Conservation (phyloP, 2,329 filamentous ascomycete species). For the Cercospora sojina region DNA sequence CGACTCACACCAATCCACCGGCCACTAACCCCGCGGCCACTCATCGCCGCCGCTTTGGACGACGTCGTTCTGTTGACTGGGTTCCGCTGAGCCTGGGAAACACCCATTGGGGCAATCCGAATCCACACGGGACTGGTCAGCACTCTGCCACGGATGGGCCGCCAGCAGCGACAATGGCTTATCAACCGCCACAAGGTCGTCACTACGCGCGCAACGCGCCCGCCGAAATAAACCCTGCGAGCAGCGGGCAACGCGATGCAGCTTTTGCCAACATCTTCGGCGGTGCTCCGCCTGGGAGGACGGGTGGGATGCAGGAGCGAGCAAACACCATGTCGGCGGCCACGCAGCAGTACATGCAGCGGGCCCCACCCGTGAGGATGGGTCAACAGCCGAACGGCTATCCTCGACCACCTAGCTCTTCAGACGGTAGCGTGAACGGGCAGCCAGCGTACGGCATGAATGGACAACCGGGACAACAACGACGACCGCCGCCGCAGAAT, state of each 20-base stretch:
- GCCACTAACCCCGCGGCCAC: background rate
- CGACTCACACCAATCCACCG: background rate
- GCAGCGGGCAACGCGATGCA: constrained; percentile 64
- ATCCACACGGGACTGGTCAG: constrained; percentile 2
- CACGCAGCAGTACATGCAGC: constrained; percentile 51
- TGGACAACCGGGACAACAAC: constrained; percentile 45
- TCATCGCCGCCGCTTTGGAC: background rate
- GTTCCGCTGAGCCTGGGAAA: background rate
- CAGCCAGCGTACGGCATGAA: constrained; percentile 29
- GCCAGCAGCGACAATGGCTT: constrained; percentile 53
- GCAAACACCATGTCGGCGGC: constrained; percentile 65
- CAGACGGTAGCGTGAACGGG: constrained; percentile 33
- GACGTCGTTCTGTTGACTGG: background rate
- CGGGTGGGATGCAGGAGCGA: constrained; percentile 54
- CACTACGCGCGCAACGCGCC: constrained; percentile 13
- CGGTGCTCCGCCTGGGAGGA: constrained; percentile 63
- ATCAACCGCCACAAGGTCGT: constrained; percentile 59
- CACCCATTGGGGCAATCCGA: background rate
- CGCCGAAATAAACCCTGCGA: constrained; percentile 15
- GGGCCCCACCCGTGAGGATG: constrained; percentile 60
- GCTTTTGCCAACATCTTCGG: constrained; percentile 97
- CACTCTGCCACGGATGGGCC: constrained; percentile 25
- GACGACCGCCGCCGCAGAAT: constrained; percentile 46
- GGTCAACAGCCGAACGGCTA: constrained; percentile 43
- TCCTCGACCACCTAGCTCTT: constrained; percentile 32